Evolutionary conservation across 805 yeast species (phyloP), one percentile per base, ranked within the genome.

Genomic region (Brettanomyces anomalus): DNA sequence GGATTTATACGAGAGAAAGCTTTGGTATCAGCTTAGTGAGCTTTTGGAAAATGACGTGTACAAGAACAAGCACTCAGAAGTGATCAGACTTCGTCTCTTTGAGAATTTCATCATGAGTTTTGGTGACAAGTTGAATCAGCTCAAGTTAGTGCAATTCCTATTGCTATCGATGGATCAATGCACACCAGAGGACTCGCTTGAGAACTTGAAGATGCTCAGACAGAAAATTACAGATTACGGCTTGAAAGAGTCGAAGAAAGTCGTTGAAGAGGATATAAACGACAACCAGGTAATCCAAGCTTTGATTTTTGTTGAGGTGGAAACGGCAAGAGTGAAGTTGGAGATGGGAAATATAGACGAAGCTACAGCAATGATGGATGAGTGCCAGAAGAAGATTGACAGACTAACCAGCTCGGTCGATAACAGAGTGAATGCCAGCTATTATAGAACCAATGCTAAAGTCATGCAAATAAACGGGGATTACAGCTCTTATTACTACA

Each of bases 1-100:
- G 57, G 96, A 87, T 54, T 69, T 71, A 44, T 84, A 86, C 65
- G 96, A 88, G 57, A 72, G 95, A 52, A 88, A 87, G 62, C 73
- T 90, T 59, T 93, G 97, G 97, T 94, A 83, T 66, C 97, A 93
- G 68, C 73, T 93, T 58, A 85, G 96, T 2, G 75, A 76, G 47
- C 64, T 76, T 5, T 67, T 93, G 44, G 64, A 66, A 4, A 67
- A 67, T 31, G 72, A 71, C 48, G 74, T 89, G 56, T 90, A 77
- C 65, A 67, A 66, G 36, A 68, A 71, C 43, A 71, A 76, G 7
- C 68, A 68, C 21, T 70, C 84, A 13, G 63, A 60, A 32, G 65
- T 74, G 0, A 62, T 85, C 44, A 76, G 90, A 51, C 60, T 80
- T 52, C 76, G 79, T 49, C 64, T 90, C 42, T 90, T 75, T 62